These are phyloP conservation scores for Penicillium italicum DNA, from an alignment of 2,329 filamentous ascomycete species.

Conservation along the genomic window DNA sequence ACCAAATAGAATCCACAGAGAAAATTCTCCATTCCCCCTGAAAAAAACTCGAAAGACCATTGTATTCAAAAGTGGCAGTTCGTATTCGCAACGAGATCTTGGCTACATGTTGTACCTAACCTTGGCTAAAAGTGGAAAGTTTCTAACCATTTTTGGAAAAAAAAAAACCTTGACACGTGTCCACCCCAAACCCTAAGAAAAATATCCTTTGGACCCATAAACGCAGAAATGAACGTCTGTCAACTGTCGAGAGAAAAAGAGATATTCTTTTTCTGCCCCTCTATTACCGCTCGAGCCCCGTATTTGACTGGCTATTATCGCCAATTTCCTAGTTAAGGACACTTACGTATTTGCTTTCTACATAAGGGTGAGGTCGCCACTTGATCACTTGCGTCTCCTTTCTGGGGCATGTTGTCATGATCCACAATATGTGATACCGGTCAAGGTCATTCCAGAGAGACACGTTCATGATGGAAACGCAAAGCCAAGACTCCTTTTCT, in stretches of 20 bases:
- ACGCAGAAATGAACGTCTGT: background rate
- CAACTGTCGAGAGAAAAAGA: background rate
- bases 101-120: background rate
- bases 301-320: background rate
- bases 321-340: background rate
- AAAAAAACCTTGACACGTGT: constrained; percentile 6
- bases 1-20: background rate
- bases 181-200: constrained; percentile 7
- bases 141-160: background rate
- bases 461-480: background rate
- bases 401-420: background rate
- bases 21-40: background rate
- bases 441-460: background rate
- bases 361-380: constrained; percentile 1
- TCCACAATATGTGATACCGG: background rate
- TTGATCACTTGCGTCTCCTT: background rate
- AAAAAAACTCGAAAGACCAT: background rate
- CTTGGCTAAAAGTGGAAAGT: background rate
- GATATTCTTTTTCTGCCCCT: background rate
- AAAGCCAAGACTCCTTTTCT: background rate
- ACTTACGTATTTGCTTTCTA: constrained; percentile 2
- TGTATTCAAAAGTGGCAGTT: background rate
- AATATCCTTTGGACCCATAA: background rate
- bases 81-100: constrained; percentile 1
- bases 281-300: constrained; percentile 6